Conservation (phyloP, 345 rosid species). For the Dimocarpus longan region DNA sequence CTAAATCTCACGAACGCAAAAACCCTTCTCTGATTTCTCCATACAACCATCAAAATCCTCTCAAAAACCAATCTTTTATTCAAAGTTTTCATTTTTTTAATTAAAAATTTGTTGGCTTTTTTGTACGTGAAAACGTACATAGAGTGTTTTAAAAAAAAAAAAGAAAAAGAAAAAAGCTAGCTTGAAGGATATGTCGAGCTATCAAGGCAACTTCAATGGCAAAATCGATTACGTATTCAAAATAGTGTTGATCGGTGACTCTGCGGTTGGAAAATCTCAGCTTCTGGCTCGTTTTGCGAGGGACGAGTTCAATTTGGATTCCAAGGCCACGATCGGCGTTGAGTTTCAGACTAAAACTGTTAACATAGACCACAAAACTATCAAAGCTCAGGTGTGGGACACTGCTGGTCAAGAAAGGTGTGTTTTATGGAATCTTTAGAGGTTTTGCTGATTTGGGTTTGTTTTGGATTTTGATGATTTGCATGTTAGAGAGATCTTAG, state of each 20-base stretch:
- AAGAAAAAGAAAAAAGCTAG: background rate
- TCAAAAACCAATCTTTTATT: background rate
- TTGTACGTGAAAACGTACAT: too few species aligned
- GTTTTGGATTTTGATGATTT: background rate
- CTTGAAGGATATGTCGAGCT: constrained; percentile 38
- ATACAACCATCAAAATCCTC: background rate
- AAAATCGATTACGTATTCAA: constrained; percentile 72
- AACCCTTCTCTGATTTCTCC: background rate
- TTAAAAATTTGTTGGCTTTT: too few species aligned
- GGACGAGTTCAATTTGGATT: constrained; percentile 60
- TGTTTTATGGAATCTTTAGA: background rate
- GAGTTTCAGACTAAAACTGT: constrained; percentile 69
- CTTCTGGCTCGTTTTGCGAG: constrained; percentile 68
- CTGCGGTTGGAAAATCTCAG: constrained; percentile 77
- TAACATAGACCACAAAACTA: constrained; percentile 52
- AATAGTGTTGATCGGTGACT: constrained; percentile 66
- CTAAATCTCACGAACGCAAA: background rate
- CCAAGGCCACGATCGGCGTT: constrained; percentile 75
- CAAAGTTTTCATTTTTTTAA: background rate
- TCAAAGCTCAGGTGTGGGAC: constrained; percentile 84
- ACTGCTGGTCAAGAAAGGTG: constrained; percentile 85
- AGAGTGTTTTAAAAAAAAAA: too few species aligned
- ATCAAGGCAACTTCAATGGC: constrained; percentile 47
- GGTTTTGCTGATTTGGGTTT: background rate
- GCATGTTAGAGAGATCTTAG: background rate